Conservation (phyloP, 768 basidiomycete genomes). For the Suillus variegatus region DNA sequence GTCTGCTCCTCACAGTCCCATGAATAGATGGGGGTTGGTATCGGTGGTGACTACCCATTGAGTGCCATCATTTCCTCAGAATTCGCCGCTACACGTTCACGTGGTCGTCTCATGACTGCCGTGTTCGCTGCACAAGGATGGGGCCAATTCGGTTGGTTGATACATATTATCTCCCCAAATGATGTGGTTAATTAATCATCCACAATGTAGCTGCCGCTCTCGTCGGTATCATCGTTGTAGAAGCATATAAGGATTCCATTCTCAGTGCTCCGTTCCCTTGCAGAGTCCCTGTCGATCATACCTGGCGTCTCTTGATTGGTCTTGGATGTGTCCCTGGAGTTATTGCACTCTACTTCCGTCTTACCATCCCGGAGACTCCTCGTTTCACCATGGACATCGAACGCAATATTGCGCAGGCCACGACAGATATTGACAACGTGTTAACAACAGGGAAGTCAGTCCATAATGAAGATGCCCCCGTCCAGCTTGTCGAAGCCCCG, state of each 20-base stretch:
- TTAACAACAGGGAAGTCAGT: conserved; percentile 49
- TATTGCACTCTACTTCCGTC: conserved; percentile 87
- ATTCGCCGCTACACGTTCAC: conserved; percentile 74
- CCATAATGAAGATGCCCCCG: conserved; percentile 55
- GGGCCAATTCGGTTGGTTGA: conserved; percentile 67
- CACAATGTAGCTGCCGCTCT: conserved; percentile 57
- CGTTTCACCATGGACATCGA: conserved; percentile 93
- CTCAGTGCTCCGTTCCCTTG: conserved; percentile 42
- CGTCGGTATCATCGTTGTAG: conserved; percentile 61
- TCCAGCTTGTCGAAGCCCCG: conserved; percentile 68
- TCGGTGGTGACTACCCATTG: conserved; percentile 89
- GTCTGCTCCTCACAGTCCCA: not conserved
- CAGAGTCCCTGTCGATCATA: conserved; percentile 61
- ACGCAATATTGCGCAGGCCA: conserved; percentile 73
- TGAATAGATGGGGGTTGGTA: conserved; percentile 71
- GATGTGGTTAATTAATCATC: not conserved
- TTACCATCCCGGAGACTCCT: conserved; percentile 91
- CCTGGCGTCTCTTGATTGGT: conserved; percentile 89
- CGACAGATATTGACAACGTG: conserved; percentile 72
- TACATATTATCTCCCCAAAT: not conserved
- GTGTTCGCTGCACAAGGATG: conserved; percentile 88
- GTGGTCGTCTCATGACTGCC: conserved; percentile 88
- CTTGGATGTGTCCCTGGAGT: conserved; percentile 81
- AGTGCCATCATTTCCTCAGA: conserved; percentile 88
- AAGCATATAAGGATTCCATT: conserved; percentile 67